phyloP scores from a whole-genome alignment of 345 rosid genomes.

The Clarkia xantiana region DNA sequence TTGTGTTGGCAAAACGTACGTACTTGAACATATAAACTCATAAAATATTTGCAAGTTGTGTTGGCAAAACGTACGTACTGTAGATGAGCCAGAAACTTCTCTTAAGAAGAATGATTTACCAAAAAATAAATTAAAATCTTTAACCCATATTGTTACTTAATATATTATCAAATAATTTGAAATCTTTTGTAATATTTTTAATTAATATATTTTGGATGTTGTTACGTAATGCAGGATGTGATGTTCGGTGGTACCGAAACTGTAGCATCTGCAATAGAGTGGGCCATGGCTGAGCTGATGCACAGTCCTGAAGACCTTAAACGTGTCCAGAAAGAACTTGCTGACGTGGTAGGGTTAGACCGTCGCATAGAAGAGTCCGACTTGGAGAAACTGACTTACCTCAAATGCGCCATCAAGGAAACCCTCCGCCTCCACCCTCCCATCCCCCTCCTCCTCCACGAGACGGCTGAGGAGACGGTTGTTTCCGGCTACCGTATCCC shows the following conservation, averaged over 20 bases:
- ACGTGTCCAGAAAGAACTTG: conserved; percentile 43
- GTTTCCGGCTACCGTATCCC: conserved; percentile 15
- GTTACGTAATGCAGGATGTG: background rate
- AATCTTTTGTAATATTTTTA: no score
- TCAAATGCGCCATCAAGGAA: conserved; percentile 53
- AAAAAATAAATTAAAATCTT: no score
- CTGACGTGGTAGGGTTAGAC: conserved; percentile 22
- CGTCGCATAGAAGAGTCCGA: conserved; percentile 49
- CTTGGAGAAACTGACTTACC: conserved; percentile 23
- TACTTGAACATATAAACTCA: no score
- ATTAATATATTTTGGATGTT: background rate
- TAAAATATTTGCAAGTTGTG: no score
- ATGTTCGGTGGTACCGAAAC: conserved; percentile 50
- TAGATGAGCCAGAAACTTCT: no score
- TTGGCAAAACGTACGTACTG: no score
- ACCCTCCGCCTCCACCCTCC: conserved; percentile 37
- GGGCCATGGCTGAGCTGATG: conserved; percentile 34
- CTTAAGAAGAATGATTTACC: no score
- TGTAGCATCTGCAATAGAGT: conserved; percentile 22
- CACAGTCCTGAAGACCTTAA: conserved; percentile 24
- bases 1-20: no score
- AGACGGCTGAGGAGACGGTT: conserved; percentile 20
- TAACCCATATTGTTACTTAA: background rate
- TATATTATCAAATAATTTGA: background rate
- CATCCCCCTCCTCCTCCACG: conserved; percentile 35